Evolutionary conservation across 495 filamentous ascomycete genomes (phyloP).

Genomic region (Cercophora samala): DNA sequence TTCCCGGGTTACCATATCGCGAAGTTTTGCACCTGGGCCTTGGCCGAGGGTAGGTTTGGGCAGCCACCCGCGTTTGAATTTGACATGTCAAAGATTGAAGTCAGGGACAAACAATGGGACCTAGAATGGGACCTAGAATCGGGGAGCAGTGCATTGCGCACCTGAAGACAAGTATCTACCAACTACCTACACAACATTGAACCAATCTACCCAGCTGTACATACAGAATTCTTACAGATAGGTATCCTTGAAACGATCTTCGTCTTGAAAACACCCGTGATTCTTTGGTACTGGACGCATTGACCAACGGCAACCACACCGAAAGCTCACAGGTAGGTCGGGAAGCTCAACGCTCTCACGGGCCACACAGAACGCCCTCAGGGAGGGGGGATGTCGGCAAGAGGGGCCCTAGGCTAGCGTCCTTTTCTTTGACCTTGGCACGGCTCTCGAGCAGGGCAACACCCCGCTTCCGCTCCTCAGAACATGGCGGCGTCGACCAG

Average conservation of each 20-base stretch:
- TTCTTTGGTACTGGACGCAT: background rate
- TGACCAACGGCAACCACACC: background rate
- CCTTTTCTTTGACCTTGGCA: background rate
- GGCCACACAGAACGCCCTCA: background rate
- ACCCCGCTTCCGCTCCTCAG: background rate
- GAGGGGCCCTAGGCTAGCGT: background rate
- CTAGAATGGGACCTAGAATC: background rate
- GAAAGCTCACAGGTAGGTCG: background rate
- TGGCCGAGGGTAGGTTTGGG: background rate
- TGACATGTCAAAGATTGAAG: background rate
- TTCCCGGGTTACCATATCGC: conserved; percentile 1
- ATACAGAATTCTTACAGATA: no score
- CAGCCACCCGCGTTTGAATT: background rate
- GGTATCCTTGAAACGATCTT: background rate
- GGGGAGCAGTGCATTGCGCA: background rate
- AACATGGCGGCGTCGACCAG: background rate
- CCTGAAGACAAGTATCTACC: background rate
- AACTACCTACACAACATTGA: background rate
- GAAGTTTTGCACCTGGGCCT: background rate
- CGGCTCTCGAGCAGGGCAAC: background rate
- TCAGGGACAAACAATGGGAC: background rate
- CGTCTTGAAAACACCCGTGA: background rate
- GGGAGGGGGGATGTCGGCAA: background rate
- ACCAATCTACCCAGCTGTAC: background rate
- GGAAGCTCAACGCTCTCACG: background rate